Evolutionary conservation across 2,329 filamentous ascomycete genomes (phyloP).

Genomic region (Pseudogymnoascus sp.): DNA sequence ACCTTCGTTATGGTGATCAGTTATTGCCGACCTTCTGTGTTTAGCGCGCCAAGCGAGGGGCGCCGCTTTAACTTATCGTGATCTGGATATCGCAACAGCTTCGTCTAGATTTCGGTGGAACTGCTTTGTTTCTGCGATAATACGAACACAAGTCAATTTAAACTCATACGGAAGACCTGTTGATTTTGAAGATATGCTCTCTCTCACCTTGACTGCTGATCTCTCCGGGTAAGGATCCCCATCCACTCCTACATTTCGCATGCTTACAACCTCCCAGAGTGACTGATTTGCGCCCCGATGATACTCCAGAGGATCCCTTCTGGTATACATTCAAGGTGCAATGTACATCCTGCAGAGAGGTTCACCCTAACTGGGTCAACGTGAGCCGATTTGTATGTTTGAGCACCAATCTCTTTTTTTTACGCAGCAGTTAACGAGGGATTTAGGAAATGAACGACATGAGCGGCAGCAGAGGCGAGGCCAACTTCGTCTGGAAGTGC

Average conservation of each 20-base stretch:
- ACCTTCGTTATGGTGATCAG: background rate
- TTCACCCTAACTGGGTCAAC: conserved; percentile 75
- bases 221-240: conserved; percentile 50
- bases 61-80: conserved; percentile 1
- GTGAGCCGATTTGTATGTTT: conserved; percentile 71
- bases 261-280: conserved; percentile 49
- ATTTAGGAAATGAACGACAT: conserved; percentile 77
- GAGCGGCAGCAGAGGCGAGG: conserved; percentile 86
- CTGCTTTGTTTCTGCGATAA: background rate
- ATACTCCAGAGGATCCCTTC: conserved; percentile 75
- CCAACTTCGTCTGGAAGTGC: conserved; percentile 99
- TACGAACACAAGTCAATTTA: background rate
- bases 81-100: background rate
- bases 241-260: conserved; percentile 10
- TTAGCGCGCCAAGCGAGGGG: conserved; percentile 1
- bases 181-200: conserved; percentile 45
- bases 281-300: conserved; percentile 77
- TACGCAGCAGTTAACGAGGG: conserved; percentile 8
- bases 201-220: conserved; percentile 59
- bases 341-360: conserved; percentile 94
- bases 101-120: background rate
- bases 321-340: conserved; percentile 98
- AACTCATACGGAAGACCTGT: background rate
- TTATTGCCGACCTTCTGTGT: background rate
- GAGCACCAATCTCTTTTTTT: background rate